Base-by-base conservation (phyloP, 345 rosid genomes). In the Bruguiera sexangula region DNA sequence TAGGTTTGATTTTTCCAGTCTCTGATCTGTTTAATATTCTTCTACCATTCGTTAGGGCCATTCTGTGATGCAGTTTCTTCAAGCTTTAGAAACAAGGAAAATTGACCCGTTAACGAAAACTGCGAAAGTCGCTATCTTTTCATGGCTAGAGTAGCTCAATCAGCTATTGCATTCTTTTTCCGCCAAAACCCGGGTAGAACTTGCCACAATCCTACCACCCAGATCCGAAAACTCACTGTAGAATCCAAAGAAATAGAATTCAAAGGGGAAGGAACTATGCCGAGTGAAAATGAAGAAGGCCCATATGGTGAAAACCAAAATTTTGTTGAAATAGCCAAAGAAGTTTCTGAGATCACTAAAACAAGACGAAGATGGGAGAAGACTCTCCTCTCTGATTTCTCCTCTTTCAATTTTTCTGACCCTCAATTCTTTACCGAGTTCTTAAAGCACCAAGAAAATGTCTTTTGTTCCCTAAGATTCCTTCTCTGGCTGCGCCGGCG, bases 321-420 rank as follows among this genome's bases (percentile, higher is more conserved):
- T 21, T 71, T 73, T 46, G 46, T 74, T 46, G 86, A 83, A 43
- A 74, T 83, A 74, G 87, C 84, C 34, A 70, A 70, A 65, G 72
- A 80, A 32, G 85, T 89, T 39, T 80, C 84, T 29, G 48, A 67
- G 66, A 78, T 89, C 68, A 85, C 71, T 55, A 80, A 85, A 66
- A 78, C 78, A 67, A 80, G 74, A 54, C 73, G 80, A 65, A 76
- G 80, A 63, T 89, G 91, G 92, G 85, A 87, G 43, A 74, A 77
- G 67, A 80, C 79, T 78, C 78, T 91, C 65, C 58, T 73, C 37
- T 83, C 83, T 5, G 83, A 87, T 57, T 86, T 79, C 67, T 86
- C 91, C 1, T 83, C 84, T 64, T 80, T 86, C 71, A 72, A 76
- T 79, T 86, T 87, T 64, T 66, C 81, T 18, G 85, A 84, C 58